phyloP scores from a whole-genome alignment of 768 basidiomycete genomes.

The Rubroboletus pulcherrimus region DNA sequence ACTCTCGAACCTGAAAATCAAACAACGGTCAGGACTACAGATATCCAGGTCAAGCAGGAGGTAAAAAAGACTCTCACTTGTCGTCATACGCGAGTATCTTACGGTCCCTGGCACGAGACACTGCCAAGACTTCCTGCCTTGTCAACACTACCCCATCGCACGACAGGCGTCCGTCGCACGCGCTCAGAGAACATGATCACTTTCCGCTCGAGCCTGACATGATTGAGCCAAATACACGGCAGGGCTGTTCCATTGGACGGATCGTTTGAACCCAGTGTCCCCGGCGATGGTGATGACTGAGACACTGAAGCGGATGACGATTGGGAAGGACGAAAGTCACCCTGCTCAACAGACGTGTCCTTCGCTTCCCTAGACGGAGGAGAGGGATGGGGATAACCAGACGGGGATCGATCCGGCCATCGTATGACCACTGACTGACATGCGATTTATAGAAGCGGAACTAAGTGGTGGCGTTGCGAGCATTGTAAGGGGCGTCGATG shows the following conservation, averaged over 20 bases:
- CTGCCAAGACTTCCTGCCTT: conserved; percentile 39
- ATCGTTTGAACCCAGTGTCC: not conserved
- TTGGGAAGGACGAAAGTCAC: not conserved
- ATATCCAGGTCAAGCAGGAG: not conserved
- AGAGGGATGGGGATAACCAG: conserved; percentile 36
- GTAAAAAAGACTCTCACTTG: not conserved
- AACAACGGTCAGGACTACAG: not conserved
- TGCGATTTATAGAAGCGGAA: conserved; percentile 11
- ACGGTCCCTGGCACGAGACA: not conserved
- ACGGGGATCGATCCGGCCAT: conserved; percentile 38
- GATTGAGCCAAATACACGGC: conserved; percentile 81
- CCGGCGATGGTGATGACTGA: not conserved
- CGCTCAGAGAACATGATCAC: no score
- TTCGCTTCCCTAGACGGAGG: conserved; percentile 1
- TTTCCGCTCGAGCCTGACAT: conserved; percentile 67
- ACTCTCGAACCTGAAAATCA: conserved; percentile 3
- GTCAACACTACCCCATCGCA: conserved; percentile 58
- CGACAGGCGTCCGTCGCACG: conserved; percentile 45
- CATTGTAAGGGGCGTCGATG: no score
- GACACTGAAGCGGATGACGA: not conserved
- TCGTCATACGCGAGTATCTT: not conserved
- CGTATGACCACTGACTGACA: conserved; percentile 6
- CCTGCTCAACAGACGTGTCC: not conserved
- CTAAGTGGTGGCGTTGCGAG: no score
- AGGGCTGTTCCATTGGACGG: conserved; percentile 17